Evolutionary conservation across 805 yeast species (phyloP).

Genomic region (Starmerella scarabaei): DNA sequence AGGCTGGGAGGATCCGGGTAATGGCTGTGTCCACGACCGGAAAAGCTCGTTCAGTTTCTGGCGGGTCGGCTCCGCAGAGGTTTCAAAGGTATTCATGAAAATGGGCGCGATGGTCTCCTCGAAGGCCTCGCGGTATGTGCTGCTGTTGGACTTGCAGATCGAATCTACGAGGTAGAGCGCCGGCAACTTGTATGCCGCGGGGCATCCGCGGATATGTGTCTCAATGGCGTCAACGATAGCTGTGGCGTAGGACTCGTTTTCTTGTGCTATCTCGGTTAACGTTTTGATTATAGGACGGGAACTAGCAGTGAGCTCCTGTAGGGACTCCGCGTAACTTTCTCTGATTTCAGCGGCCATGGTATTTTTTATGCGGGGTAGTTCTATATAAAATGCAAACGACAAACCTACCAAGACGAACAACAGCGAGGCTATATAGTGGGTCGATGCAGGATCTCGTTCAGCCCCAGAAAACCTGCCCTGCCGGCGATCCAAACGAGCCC

Average conservation of each 20-base stretch:
- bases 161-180: slow-evolving; percentile 81
- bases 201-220: slow-evolving; percentile 55
- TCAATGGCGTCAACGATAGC: slow-evolving; percentile 67
- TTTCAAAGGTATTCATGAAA: slow-evolving; percentile 64
- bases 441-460: too few species aligned
- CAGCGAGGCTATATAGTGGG: too few species aligned
- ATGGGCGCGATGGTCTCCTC: slow-evolving; percentile 55
- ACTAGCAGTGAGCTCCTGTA: slow-evolving; percentile 70
- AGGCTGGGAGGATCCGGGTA: slow-evolving; percentile 47
- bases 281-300: slow-evolving; percentile 81
- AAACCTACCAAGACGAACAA: too few species aligned
- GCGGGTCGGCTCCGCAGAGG: slow-evolving; percentile 64
- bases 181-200: slow-evolving; percentile 73
- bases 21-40: slow-evolving; percentile 72
- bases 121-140: slow-evolving; percentile 56
- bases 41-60: slow-evolving; percentile 62
- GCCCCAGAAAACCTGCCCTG: too few species aligned
- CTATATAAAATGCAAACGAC: slow-evolving; percentile 5
- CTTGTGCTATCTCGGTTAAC: slow-evolving; percentile 75
- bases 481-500: too few species aligned
- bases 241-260: slow-evolving; percentile 62
- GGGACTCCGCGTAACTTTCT: slow-evolving; percentile 56
- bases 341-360: slow-evolving; percentile 25
- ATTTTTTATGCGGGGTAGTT: neutral
- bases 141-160: slow-evolving; percentile 45